A percentile compares a stretch with the other conserved stretches of the same genome.
phyloP scores from a whole-genome alignment of 768 basidiomycete species.

The Pholiota molesta region DNA sequence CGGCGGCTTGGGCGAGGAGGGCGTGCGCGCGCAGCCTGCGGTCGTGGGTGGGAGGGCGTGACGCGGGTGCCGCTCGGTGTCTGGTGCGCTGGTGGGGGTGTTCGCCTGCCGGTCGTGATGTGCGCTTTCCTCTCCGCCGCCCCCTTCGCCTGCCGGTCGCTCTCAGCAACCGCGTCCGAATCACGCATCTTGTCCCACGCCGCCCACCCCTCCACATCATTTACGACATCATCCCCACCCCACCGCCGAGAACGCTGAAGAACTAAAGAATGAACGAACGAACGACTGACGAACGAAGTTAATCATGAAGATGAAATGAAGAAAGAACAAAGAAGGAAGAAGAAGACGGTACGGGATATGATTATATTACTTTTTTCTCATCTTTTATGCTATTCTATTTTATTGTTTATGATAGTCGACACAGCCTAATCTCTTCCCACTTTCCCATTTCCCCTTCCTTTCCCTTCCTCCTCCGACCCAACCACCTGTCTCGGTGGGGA shows the following conservation, averaged over 20 bases:
- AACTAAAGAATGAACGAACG: too few species aligned
- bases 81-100: neutral
- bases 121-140: too few species aligned
- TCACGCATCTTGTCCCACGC: neutral
- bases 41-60: neutral
- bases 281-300: neutral
- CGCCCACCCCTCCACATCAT: neutral
- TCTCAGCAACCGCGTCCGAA: neutral
- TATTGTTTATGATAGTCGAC: neutral
- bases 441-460: neutral
- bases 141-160: too few species aligned
- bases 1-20: neutral
- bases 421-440: neutral
- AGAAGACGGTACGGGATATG: slow-evolving; percentile 1
- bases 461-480: too few species aligned
- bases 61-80: neutral
- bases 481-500: too few species aligned
- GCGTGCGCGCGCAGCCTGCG: neutral
- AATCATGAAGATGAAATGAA: neutral
- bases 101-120: neutral
- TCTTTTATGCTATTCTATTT: slow-evolving; percentile 1
- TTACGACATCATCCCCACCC: neutral
- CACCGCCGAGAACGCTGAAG: neutral
- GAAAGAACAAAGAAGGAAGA: neutral
- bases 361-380: neutral